Evolutionary conservation across 1,284 basidiomycete genomes (phyloP).

Genomic region (Ceratobasidium sp.): DNA sequence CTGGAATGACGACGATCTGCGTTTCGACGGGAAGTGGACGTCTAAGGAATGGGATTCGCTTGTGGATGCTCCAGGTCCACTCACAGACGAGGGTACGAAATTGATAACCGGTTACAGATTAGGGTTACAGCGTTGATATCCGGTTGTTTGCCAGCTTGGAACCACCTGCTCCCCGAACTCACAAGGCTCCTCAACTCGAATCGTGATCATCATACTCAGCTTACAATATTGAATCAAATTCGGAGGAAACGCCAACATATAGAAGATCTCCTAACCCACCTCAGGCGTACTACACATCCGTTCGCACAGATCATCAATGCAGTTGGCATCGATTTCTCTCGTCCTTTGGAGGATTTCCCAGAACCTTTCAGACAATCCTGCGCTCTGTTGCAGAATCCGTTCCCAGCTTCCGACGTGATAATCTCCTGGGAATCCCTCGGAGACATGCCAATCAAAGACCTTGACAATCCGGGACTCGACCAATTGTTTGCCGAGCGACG

Average conservation of each 20-base stretch:
- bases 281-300: conserved; percentile 1
- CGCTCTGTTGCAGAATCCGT: not conserved
- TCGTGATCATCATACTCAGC: not conserved
- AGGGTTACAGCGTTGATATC: no score
- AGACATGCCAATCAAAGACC: not conserved
- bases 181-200: not conserved
- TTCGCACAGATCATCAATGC: not conserved
- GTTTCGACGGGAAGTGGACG: not conserved
- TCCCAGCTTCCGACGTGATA: not conserved
- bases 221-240: not conserved
- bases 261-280: not conserved
- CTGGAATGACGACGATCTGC: conserved; percentile 7
- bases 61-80: not conserved
- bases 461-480: not conserved
- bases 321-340: not conserved
- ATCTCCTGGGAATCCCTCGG: not conserved
- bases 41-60: not conserved
- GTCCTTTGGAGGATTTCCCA: not conserved
- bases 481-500: not conserved
- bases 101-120: not conserved
- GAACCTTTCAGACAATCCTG: not conserved
- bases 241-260: not conserved
- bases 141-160: not conserved
- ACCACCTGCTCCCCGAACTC: conserved; percentile 5
- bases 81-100: conserved; percentile 2